Base-by-base conservation (phyloP, 306 rosid genomes). In the Abrus pulchellus region DNA sequence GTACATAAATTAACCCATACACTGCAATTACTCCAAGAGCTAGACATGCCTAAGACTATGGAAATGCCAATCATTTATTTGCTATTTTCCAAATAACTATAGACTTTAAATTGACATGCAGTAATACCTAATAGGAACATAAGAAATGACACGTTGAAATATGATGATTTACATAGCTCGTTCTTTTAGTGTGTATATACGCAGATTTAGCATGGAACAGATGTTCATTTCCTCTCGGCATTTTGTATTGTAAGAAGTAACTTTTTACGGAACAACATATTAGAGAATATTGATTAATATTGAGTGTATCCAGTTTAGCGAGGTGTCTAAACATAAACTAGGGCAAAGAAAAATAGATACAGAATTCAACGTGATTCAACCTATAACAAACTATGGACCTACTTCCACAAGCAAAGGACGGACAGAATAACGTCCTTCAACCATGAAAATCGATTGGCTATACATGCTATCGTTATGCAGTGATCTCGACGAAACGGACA, bases 1-100 rank as follows among this genome's bases (percentile, higher is more conserved):
- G 43, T 57, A 75, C 13, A 49, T 62, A 47, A 30, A 57, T 79
- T 74, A 72, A 79, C 70, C 52, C 84, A 80, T 59, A 41, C 40
- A 76, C 48, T 43, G 56, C 73, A 73, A 60, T 49, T 34, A 33
- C 66, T 36, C 53, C 34, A 14, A n/a, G 36, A 27, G 30, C 34
- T 7, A 56, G 12, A 57, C 83, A 57, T 61, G 36, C 33, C 54
- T 64, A 56, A 40, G 30, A 72, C 45, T 12, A 11, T 57, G 49
- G 69, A 70, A 65, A 60, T 57, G 5, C 45, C 13, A 55, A 83
- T 32, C 59, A 79, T 70, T 38, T 55, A 64, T 79, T 30, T 12
- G 52, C 65, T 73, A 63, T 43, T 77, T 38, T 47, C 47, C 49
- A 63, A 78, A 73, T 52, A 44, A 61, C 60, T 62, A 62, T 11